Percentiles rank a stretch among this genome's conserved stretches.
Evolutionary conservation across 345 rosid species (phyloP).

Genomic region (Zanthoxylum bungeanum): DNA sequence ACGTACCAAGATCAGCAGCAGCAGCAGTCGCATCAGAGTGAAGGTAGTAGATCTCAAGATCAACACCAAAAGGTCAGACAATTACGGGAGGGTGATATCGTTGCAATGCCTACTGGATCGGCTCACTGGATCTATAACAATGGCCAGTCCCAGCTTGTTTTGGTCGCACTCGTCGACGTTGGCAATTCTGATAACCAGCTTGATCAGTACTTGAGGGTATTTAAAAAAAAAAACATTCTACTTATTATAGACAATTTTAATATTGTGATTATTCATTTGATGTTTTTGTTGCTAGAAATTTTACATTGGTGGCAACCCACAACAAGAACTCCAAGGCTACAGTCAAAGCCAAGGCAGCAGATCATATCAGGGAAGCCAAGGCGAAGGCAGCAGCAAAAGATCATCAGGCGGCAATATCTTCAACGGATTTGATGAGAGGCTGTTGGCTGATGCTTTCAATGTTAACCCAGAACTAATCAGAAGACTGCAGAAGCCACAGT

Average conservation of each 20-base stretch:
- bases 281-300: conserved; percentile 29
- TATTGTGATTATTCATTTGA: not conserved
- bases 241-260: not conserved
- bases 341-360: conserved; percentile 2
- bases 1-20: conserved; percentile 28
- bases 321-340: conserved; percentile 11
- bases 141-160: conserved; percentile 31
- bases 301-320: conserved; percentile 52
- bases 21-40: not conserved
- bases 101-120: conserved; percentile 42
- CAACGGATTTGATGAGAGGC: conserved; percentile 37
- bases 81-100: conserved; percentile 36
- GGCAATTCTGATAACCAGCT: conserved; percentile 44
- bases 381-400: conserved; percentile 6
- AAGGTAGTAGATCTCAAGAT: conserved; percentile 10
- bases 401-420: conserved; percentile 30
- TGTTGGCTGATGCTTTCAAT: conserved; percentile 42
- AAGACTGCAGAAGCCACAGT: conserved; percentile 38
- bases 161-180: conserved; percentile 31
- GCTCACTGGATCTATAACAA: conserved; percentile 47
- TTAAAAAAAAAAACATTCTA: not conserved
- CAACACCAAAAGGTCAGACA: conserved; percentile 34
- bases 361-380: conserved; percentile 9
- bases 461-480: conserved; percentile 43
- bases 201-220: conserved; percentile 38